phyloP scores from a whole-genome alignment of 2,329 filamentous ascomycete species.

The Pyrenophora tritici-repentis region DNA sequence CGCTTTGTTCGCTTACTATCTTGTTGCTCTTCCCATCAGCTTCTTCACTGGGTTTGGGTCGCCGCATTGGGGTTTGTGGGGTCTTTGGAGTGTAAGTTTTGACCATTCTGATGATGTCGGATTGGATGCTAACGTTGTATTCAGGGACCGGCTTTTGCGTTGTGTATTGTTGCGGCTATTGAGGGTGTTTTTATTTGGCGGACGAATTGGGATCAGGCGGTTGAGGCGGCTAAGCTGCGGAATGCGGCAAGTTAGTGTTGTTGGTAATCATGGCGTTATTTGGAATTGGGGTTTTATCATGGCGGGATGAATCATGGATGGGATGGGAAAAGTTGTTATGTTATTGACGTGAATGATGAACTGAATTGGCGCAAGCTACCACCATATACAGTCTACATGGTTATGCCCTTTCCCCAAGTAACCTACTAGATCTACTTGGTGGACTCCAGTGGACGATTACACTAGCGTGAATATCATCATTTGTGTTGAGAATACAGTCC shows the following conservation, averaged over 20 bases:
- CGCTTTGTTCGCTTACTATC: conserved; percentile 85
- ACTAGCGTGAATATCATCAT: no score
- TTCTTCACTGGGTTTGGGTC: conserved; percentile 78
- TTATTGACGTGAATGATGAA: no score
- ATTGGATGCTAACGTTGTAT: conserved; percentile 10
- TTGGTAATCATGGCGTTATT: no score
- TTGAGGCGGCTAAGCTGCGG: conserved; percentile 63
- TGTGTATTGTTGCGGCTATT: conserved; percentile 63
- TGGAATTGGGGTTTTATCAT: no score
- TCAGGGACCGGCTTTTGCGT: conserved; percentile 62
- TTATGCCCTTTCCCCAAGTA: no score
- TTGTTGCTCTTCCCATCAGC: conserved; percentile 81
- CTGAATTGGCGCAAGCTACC: no score
- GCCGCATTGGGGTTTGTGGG: conserved; percentile 74
- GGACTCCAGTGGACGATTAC: no score
- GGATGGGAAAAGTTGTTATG: no score
- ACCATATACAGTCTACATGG: no score
- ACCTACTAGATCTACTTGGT: no score
- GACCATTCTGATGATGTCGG: neutral
- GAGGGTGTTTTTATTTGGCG: conserved; percentile 62
- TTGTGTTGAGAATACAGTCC: no score
- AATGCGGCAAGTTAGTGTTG: no score
- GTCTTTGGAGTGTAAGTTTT: conserved; percentile 68
- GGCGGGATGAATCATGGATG: neutral
- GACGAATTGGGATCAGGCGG: conserved; percentile 63